A percentile compares a stretch with the other conserved stretches of the same genome.
phyloP scores from a whole-genome alignment of 345 rosid species.

The Ceriops tagal region DNA sequence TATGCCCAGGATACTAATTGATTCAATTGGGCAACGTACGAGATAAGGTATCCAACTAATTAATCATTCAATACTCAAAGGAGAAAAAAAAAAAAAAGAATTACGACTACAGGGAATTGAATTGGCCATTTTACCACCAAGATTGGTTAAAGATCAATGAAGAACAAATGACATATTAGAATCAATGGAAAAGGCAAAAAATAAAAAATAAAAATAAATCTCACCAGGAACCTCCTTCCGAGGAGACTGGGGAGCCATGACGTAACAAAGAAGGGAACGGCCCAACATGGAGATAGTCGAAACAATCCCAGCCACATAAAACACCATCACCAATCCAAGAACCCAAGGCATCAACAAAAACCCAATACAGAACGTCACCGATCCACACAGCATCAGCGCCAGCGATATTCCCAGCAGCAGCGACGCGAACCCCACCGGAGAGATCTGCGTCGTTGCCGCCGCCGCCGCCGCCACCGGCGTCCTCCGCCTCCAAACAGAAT shows the following conservation, averaged over 20 bases:
- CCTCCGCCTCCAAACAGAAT: constrained; percentile 10
- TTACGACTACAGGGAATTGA: too few relatives aligned
- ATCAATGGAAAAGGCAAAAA: neutral
- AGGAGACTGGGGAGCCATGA: constrained; percentile 41
- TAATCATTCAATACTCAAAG: too few relatives aligned
- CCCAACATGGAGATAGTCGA: constrained; percentile 66
- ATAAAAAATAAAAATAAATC: neutral
- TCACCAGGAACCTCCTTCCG: constrained; percentile 54
- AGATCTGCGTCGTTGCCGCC: constrained; percentile 39
- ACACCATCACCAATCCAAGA: constrained; percentile 60
- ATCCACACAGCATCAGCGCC: constrained; percentile 84
- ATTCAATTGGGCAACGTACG: too few relatives aligned
- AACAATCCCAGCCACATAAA: constrained; percentile 76
- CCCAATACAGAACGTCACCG: constrained; percentile 90
- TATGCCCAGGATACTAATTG: too few relatives aligned
- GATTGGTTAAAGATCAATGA: too few relatives aligned
- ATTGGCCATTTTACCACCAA: too few relatives aligned
- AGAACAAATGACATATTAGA: neutral
- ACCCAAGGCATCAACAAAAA: constrained; percentile 97
- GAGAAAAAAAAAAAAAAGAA: too few relatives aligned
- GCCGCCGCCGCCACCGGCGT: constrained; percentile 30
- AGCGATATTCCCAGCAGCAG: constrained; percentile 75
- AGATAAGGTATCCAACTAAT: too few relatives aligned
- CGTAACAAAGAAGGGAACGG: constrained; percentile 55
- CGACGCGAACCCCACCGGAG: constrained; percentile 83